These are phyloP conservation scores for Suhomyces choctaworum DNA, from an alignment of 1,139 yeast genomes.

Conservation along the genomic window DNA sequence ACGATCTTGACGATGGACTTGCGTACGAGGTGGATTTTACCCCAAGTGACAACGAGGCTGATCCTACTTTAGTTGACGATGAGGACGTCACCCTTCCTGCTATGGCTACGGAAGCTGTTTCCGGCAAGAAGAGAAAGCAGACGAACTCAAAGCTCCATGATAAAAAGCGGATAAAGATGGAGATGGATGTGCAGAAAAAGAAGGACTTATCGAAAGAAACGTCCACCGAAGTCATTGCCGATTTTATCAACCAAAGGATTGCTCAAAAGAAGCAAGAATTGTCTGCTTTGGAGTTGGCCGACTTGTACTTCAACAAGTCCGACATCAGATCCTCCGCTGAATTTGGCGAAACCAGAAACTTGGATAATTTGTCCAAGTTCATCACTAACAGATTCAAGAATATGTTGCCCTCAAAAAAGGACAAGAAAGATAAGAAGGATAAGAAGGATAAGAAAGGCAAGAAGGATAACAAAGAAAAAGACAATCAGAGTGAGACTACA, in stretches of 20 bases:
- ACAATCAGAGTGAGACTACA: conserved; percentile 14
- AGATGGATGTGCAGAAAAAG: conserved; percentile 54
- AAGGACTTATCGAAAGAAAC: conserved; percentile 46
- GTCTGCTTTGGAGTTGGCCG: conserved; percentile 63
- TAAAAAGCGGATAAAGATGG: conserved; percentile 62
- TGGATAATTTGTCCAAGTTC: conserved; percentile 49
- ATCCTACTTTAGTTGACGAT: conserved; percentile 5
- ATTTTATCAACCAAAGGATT: conserved; percentile 55
- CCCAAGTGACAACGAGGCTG: conserved; percentile 7
- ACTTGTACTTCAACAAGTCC: conserved; percentile 50
- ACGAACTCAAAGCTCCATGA: conserved; percentile 39
- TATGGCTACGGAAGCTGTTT: conserved; percentile 13
- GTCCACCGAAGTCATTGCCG: conserved; percentile 58
- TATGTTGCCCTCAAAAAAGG: conserved; percentile 37
- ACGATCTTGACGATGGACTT: conserved; percentile 70
- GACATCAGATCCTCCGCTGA: conserved; percentile 54
- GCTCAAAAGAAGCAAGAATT: conserved; percentile 54
- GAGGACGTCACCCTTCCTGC: conserved; percentile 4
- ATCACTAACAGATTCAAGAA: conserved; percentile 44
- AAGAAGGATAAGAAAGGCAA: conserved; percentile 25
- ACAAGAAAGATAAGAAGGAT: conserved; percentile 27
- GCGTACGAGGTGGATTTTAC: conserved; percentile 51
- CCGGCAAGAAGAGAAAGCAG: conserved; percentile 32
- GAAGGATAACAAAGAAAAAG: conserved; percentile 14
- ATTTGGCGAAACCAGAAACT: conserved; percentile 44